Evolutionary conservation across 1,284 basidiomycete species (phyloP), one percentile per base, ranked within the genome.

Genomic region (Ustilago lituana): DNA sequence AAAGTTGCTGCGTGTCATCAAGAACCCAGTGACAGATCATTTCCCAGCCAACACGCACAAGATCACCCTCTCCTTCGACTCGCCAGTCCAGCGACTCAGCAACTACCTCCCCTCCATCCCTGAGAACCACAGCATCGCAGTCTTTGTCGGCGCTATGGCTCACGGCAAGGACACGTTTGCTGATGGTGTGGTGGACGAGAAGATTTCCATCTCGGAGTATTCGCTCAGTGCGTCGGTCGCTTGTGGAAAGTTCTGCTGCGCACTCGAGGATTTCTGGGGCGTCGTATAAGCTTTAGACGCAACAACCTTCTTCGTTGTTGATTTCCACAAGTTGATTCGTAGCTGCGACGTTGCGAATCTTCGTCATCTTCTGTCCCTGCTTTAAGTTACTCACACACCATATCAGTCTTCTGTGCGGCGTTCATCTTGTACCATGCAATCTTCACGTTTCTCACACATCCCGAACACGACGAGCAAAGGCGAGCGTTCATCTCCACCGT

Each of bases 11-110:
- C 93, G 95, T 82, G 94, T 98, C 40, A 92, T 99, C 87, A 95
- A 94, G 90, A 98, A 98, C 83, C 96, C 96, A 6, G 89, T 98
- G 36, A 90, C 89, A 1, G 95, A 98, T 80, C 94, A 99, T 82
- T 88, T 99, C 43, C 96, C 96, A 0, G 88, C 89, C 38, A 95
- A 97, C 84, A 97, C 94, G 33, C 89, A 93, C 85, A 98, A 98
- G 86, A 87, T 98, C 48, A 82, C 96, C 1, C 87, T 98, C 91
- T 20, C 94, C 91, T 79, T 78, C 54, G 94, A 98, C 78, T 90
- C 94, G 0, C 91, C 89, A 5, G 91, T 91, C 1, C 86, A 92
- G 66, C 87, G 91, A 38, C 84, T 98, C 38, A 91, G 91, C 5
- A 85, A 87, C 68, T 98, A 94, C 84, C 86, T 99, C 26, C 88